phyloP scores from a whole-genome alignment of 2,329 filamentous ascomycete genomes.

The Aspergillus chevalieri region DNA sequence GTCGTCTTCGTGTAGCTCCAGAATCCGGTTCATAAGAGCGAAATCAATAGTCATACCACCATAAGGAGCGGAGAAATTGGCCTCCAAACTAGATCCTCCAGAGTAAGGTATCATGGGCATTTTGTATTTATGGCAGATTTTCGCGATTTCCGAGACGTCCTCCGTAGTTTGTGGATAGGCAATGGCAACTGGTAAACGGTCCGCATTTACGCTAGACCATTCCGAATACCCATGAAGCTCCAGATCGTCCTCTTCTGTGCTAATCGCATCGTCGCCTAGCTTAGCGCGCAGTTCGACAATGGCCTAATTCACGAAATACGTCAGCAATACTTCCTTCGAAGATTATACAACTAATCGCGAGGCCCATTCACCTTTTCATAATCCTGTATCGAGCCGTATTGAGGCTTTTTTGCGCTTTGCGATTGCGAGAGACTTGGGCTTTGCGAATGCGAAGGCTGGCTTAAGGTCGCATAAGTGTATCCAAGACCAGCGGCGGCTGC shows the following conservation, averaged over 20 bases:
- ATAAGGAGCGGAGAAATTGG: conserved; percentile 80
- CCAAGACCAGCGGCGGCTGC: conserved; percentile 47
- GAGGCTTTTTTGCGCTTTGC: conserved; percentile 17
- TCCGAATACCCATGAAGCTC: conserved; percentile 62
- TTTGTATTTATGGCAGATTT: conserved; percentile 69
- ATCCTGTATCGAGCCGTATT: conserved; percentile 34
- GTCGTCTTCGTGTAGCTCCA: conserved; percentile 74
- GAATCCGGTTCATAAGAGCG: conserved; percentile 73
- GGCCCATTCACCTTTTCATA: conserved; percentile 31
- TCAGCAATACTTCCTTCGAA: background rate
- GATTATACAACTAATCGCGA: background rate
- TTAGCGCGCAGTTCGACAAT: conserved; percentile 48
- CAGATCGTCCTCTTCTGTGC: conserved; percentile 58
- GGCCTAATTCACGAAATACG: conserved; percentile 37
- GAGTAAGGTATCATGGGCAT: conserved; percentile 84
- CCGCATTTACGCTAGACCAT: conserved; percentile 63
- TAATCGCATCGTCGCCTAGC: conserved; percentile 56
- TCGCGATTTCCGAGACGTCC: conserved; percentile 58
- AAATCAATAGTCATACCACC: conserved; percentile 90
- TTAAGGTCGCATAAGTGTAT: conserved; percentile 45
- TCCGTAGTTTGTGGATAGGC: conserved; percentile 59
- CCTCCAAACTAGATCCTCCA: conserved; percentile 79
- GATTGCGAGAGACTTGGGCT: conserved; percentile 3
- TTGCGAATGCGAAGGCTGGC: conserved; percentile 17
- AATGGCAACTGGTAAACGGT: conserved; percentile 58